phyloP scores from a whole-genome alignment of 2,329 filamentous ascomycete genomes.

The Trichoderma hamatum region DNA sequence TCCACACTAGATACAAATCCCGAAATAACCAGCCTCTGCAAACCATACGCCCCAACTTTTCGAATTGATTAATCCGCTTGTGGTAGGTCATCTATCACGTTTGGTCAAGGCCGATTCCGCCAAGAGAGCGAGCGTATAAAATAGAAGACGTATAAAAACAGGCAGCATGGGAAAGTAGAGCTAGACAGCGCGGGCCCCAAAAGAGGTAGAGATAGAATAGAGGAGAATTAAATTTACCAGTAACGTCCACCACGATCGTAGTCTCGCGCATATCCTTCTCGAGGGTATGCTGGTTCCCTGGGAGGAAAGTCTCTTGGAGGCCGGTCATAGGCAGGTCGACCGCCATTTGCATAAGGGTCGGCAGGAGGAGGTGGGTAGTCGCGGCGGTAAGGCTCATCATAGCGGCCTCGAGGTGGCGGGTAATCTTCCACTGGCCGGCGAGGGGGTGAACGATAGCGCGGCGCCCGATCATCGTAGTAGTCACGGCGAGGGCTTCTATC shows the following conservation, averaged over 20 bases:
- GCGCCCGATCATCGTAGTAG: constrained; percentile 83
- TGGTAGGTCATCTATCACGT: constrained; percentile 40
- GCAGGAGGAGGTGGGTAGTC: constrained; percentile 68
- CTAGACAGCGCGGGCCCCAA: neutral
- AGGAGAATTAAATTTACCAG: constrained; percentile 49
- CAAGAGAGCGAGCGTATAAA: constrained; percentile 28
- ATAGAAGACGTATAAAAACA: constrained; percentile 10
- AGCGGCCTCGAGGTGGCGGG: constrained; percentile 65
- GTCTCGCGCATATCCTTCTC: constrained; percentile 49
- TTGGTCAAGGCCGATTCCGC: constrained; percentile 43
- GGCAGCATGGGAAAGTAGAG: neutral
- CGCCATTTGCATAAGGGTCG: constrained; percentile 63
- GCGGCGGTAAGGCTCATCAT: constrained; percentile 77
- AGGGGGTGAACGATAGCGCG: constrained; percentile 78
- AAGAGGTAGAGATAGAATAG: constrained; percentile 22
- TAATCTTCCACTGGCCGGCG: constrained; percentile 81
- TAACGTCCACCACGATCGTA: constrained; percentile 56
- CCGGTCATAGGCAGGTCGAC: constrained; percentile 57
- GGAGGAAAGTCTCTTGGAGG: constrained; percentile 57
- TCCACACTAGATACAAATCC: neutral
- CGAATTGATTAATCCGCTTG: constrained; percentile 6
- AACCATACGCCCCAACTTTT: constrained; percentile 9
- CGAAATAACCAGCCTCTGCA: constrained; percentile 1
- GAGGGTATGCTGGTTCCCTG: constrained; percentile 45
- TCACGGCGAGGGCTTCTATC: constrained; percentile 84